Base-by-base conservation (phyloP, 225 moss, liverwort and hornwort species). In the Marchantia polymorpha region DNA sequence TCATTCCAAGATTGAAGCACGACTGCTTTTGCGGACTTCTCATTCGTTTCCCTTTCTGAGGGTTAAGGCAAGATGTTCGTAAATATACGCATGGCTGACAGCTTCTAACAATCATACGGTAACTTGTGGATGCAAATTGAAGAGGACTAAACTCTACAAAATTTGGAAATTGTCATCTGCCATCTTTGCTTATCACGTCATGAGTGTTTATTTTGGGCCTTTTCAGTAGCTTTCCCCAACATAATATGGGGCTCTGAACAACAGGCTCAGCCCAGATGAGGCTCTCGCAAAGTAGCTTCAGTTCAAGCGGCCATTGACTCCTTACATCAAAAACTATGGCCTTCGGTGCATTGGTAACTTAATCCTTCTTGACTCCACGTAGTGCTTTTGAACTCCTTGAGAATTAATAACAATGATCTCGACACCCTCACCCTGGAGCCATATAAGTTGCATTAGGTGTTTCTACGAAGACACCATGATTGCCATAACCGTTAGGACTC, bases 361-460 rank as follows among this genome's bases (percentile, higher is more conserved):
- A 89, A 64, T 89, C 88, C 52, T 82, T 81, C 65, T 89, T 89
- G 77, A 89, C 52, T 80, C 83, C 86, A 89, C 86, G 12, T 31
- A 70, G 74, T 89, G 82, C 76, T n/a, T 55, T 1, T 81, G 86
- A 69, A 78, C 72, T 51, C 88, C 88, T 49, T 82, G 20, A 59
- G 83, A 81, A 49, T 82, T 89, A 48, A 89, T 86, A 20, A 86
- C 73, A 2, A 86, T 47, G 56, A 89, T 89, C 82, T 89, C 83
- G 52, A 89, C 88, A 53, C 77, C 82, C 74, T 89, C 88, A 0
- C 88, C 88, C 83, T 83, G 83, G 2, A 76, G 70, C 54, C 50
- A 69, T 48, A 27, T 53, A n/a, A 13, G 56, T 56, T 56, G 56
- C 13, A 19, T 56, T 56, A 19, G 56, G 39, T 39, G 39, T 39